Base-by-base conservation (phyloP, 2,329 filamentous ascomycete species). In the Xylaria digitata region DNA sequence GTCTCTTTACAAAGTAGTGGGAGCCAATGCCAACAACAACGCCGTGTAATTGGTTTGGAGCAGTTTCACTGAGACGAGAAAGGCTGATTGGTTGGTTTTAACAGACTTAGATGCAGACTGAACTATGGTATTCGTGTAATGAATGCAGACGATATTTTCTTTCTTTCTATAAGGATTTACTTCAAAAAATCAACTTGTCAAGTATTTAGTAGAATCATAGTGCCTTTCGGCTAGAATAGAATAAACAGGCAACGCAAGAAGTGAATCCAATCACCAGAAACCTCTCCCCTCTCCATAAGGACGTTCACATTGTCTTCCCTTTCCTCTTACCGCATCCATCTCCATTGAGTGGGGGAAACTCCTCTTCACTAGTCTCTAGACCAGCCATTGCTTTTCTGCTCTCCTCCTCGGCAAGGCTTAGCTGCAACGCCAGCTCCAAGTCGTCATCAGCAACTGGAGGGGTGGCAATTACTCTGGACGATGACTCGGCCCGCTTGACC, bases 351-450 rank as follows among this genome's bases (percentile, higher is more conserved):
- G 73, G 59, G 11, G 77, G 76, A 48, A 78, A 78, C n/a, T 76
- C 72, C 3, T 76, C 73, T 23, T 74, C 71, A 6, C 45, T 53
- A n/a, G 58, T 61, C 19, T 52, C 64, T 40, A 63, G 48, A 49
- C 34, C 40, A 50, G 61, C 63, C 53, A 70, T 68, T 9, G 68
- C 54, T 64, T 77, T 76, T n/a, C 78, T 75, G 23, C 77, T 79
- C 70, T 82, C 77, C 62, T 85, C 83, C 68, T 89, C 86, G 48
- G 86, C 83, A 70, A 90, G 79, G 71, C 89, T 91, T 23, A 90
- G 78, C 67, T 83, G 83, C 55, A 90, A 76, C 2, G 89, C 89
- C 42, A 89, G 79, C 60, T 88, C 86, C 53, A 90, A 70, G 70
- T 90, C 89, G 57, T 86, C 86, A 52, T 89, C 86, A 13, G 78